Evolutionary conservation across 768 basidiomycete species (phyloP), one percentile per base, ranked within the genome.

Genomic region (Amanita rubescens): DNA sequence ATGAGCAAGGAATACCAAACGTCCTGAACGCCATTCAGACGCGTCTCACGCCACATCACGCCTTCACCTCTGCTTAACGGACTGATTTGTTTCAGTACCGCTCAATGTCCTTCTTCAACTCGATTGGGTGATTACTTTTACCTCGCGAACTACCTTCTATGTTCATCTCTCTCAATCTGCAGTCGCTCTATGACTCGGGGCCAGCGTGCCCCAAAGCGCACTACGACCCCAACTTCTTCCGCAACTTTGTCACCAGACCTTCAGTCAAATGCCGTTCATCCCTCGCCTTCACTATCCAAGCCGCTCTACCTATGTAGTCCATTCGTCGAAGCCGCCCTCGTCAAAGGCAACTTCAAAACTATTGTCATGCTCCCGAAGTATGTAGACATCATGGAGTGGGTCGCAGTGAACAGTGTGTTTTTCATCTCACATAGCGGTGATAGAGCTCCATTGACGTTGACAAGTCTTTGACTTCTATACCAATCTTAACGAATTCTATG

Each of bases 381-480:
- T 64, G 90, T 94, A n/a, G 92, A 96, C 69, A 88, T 94, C 51
- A 95, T 93, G 82, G 94, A 97, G 69, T 97, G 94, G 94, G 94
- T 97, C 34, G 78, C 79, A 27, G 75, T 79, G 48, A 79, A 79
- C 60, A 79, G 94, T 97, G 61, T 63, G 87, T 77, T 53, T 10
- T 25, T 20, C 8, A 38, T 37, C 8, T 35, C 27, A 14, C 32
- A n/a, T 20, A 5, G 27, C 27, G 22, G 32, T 11, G 38, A 9
- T 22, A 37, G 22, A 38, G n/a, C 10, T 45, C 17, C 19, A 2
- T 37, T 46, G 30, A 46, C 34, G 30, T 15, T 7, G 44, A 52
- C 45, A 48, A 99, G 95, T 99, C 49, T 97, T 92, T 64, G 96
- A 99, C 67, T 96, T 98, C 70, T 98, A 95, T 69, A 90, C 87